Conservation (phyloP, 805 yeast genomes). For the Lipomyces chichibuensis region DNA sequence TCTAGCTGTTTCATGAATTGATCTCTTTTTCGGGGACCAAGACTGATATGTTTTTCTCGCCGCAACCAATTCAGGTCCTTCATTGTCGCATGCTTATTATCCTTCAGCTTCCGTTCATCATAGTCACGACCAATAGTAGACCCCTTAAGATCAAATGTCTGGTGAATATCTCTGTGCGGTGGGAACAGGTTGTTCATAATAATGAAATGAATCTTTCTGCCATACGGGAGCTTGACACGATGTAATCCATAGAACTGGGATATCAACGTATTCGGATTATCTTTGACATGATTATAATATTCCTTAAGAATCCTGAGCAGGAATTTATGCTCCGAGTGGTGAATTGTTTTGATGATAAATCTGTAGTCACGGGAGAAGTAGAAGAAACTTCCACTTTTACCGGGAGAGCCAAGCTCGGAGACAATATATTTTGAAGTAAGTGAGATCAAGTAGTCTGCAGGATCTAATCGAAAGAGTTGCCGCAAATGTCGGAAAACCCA, state of each 20-base stretch:
- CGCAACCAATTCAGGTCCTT: slow-evolving; percentile 92
- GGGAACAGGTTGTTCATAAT: slow-evolving; percentile 98
- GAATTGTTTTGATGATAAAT: slow-evolving; percentile 94
- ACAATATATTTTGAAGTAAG: slow-evolving; percentile 90
- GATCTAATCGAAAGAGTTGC: slow-evolving; percentile 80
- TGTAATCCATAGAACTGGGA: slow-evolving; percentile 98
- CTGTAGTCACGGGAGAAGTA: slow-evolving; percentile 92
- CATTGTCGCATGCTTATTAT: slow-evolving; percentile 49
- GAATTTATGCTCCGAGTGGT: slow-evolving; percentile 87
- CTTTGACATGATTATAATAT: slow-evolving; percentile 77
- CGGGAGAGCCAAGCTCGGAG: slow-evolving; percentile 92
- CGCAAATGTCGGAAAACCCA: slow-evolving; percentile 89
- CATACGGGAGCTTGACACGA: slow-evolving; percentile 84
- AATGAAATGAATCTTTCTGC: slow-evolving; percentile 82
- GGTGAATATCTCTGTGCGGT: slow-evolving; percentile 82
- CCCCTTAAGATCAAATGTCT: slow-evolving; percentile 89
- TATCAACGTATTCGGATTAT: slow-evolving; percentile 83
- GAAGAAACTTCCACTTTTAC: slow-evolving; percentile 94
- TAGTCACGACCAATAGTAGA: slow-evolving; percentile 76
- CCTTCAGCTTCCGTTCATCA: slow-evolving; percentile 27
- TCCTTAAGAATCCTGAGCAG: slow-evolving; percentile 71
- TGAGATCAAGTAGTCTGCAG: slow-evolving; percentile 92
- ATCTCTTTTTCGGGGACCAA: slow-evolving; percentile 71
- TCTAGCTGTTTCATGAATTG: slow-evolving; percentile 69
- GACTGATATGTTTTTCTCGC: slow-evolving; percentile 60